A percentile compares a stretch with the other conserved stretches of the same genome.
Conservation (phyloP, 1,139 yeast genomes). For the Tardiomyces digboiensis region DNA sequence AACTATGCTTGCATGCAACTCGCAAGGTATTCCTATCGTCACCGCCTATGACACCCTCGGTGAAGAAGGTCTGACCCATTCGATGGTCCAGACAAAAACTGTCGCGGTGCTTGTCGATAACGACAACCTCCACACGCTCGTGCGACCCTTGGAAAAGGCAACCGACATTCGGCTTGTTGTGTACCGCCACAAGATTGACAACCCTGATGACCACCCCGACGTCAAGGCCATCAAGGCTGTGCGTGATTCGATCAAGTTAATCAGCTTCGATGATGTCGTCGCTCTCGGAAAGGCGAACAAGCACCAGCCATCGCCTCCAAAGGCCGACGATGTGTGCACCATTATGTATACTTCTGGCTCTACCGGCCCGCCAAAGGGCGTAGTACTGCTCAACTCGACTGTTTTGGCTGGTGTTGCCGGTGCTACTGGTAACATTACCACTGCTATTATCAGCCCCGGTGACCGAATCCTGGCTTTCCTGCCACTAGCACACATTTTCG, state of each 20-base stretch:
- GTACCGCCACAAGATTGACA: conserved; percentile 54
- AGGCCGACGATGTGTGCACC: conserved; percentile 71
- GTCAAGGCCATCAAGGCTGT: conserved; percentile 45
- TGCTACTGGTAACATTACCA: conserved; percentile 53
- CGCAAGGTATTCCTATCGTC: conserved; percentile 78
- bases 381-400: conserved; percentile 69
- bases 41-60: conserved; percentile 98
- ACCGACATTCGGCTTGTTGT: conserved; percentile 55
- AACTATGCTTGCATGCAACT: conserved; percentile 64
- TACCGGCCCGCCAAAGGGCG: conserved; percentile 98
- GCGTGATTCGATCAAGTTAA: conserved; percentile 70
- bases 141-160: conserved; percentile 60
- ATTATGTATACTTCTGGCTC: conserved; percentile 99
- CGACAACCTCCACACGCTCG: conserved; percentile 51
- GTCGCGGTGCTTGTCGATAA: conserved; percentile 79
- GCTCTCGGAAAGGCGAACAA: conserved; percentile 49
- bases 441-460: conserved; percentile 38
- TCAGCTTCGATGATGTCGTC: conserved; percentile 56
- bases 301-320: conserved; percentile 39
- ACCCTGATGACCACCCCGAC: conserved; percentile 49
- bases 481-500: conserved; percentile 96
- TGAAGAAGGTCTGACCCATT: conserved; percentile 81
- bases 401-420: conserved; percentile 83
- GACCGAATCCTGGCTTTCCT: conserved; percentile 81
- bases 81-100: conserved; percentile 73